Conservation (phyloP, 208 protist genomes). For the Herpetomonas tarakana region DNA sequence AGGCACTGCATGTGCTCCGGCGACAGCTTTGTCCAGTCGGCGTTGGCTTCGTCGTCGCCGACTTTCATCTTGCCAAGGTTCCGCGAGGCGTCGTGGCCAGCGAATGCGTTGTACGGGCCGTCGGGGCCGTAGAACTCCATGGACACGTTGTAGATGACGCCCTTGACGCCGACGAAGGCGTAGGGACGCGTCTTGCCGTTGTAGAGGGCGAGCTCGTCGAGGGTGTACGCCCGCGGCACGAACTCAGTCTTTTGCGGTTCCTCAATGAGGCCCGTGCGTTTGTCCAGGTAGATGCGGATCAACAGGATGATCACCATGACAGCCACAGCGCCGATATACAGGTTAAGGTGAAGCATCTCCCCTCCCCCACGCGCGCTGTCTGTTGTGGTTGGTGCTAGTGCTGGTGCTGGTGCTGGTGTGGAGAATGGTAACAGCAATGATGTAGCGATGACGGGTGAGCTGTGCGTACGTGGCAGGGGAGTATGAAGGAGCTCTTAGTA, state of each 20-base stretch:
- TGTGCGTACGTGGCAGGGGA: too few relatives aligned
- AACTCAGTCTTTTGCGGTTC: constrained; percentile 33
- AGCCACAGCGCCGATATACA: constrained; percentile 22
- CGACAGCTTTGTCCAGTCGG: constrained; percentile 80
- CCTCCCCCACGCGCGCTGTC: not conserved
- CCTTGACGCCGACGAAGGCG: constrained; percentile 79
- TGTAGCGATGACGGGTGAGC: constrained; percentile 1
- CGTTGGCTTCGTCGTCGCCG: constrained; percentile 71
- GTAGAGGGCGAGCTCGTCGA: constrained; percentile 76
- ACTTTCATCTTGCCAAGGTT: constrained; percentile 85
- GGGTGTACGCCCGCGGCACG: constrained; percentile 73
- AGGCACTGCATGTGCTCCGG: constrained; percentile 54
- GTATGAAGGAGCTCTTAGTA: too few relatives aligned
- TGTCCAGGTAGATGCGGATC: constrained; percentile 24
- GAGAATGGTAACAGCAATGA: not conserved
- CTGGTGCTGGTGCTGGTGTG: too few relatives aligned
- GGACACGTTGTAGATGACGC: constrained; percentile 81
- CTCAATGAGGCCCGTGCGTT: constrained; percentile 41
- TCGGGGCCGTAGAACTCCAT: constrained; percentile 75
- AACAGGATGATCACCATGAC: constrained; percentile 18
- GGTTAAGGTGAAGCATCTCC: constrained; percentile 6
- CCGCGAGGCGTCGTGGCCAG: constrained; percentile 80
- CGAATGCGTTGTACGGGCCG: constrained; percentile 82
- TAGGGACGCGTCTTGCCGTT: constrained; percentile 59
- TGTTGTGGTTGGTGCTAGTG: constrained; percentile 7